Evolutionary conservation across 2,329 filamentous ascomycete species (phyloP), one percentile per base, ranked within the genome.

Genomic region (Ophiostoma quercus): DNA sequence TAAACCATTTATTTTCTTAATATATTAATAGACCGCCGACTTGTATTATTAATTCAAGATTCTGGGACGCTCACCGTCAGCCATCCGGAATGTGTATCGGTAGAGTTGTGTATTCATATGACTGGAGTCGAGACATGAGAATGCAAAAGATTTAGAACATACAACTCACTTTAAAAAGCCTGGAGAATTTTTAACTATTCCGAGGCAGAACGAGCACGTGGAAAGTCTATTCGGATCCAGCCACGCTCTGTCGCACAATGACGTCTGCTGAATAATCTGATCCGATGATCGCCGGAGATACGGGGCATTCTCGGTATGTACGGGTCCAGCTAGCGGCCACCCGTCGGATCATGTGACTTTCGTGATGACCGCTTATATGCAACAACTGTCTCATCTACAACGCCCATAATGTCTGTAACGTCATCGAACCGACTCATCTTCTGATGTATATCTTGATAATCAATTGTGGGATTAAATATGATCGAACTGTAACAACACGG

Each of bases 191-290:
- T 6, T 5, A 47, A n/a, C 43, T 5, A 47, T 1, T 1, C 39
- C 43, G 16, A 47, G 43, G 43, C 5, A 43, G 16, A 16, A 19
- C 43, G 14, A 47, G 43, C 54, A 60, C 54, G 54, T 60, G 54
- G 8, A 7, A 19, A n/a, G 7, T 16, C n/a, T 4, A 16, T 16
- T 16, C 41, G 43, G 19, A 16, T 19, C 19, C 43, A 47, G 43
- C 43, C 43, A 47, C 43, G 16, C 43, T 1, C 41, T 19, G 19
- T 57, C 1, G 51, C 2, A 16, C 60, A 16, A 22, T 63, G 60
- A 63, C 60, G 57, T 62, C 16, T 19, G 60, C 60, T 63, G 60
- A 63, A 34, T 63, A 63, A 63, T 63, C n/a, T 11, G 2, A 9
- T n/a, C 32, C 32, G 29, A 37, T n/a, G 7, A 19, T 39, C 16